phyloP scores from a whole-genome alignment of 352 stramenopile species.

The Phytophthora lateralis region DNA sequence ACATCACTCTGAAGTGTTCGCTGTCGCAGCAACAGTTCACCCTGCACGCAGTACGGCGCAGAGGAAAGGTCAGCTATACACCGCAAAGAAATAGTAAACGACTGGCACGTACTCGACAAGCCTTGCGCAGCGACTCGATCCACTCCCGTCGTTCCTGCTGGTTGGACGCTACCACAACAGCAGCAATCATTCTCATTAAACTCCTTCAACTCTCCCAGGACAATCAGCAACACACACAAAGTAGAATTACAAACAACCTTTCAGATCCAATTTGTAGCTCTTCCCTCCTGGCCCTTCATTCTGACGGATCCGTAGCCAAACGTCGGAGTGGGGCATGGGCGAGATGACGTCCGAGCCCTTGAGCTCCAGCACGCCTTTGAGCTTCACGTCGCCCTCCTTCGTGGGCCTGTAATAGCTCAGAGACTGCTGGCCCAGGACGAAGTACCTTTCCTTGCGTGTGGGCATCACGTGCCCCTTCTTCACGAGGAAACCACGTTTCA shows the following conservation, averaged over 20 bases:
- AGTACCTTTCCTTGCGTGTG: conserved; percentile 62
- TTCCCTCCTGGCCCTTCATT: conserved; percentile 50
- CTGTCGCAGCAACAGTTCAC: conserved; percentile 35
- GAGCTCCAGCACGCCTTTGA: conserved; percentile 55
- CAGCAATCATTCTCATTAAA: conserved; percentile 5
- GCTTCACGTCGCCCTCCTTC: conserved; percentile 29
- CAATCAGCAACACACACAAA: neutral
- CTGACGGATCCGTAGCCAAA: conserved; percentile 73
- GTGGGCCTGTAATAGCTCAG: conserved; percentile 60
- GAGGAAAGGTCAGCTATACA: neutral
- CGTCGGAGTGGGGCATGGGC: conserved; percentile 49
- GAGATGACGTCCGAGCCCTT: conserved; percentile 54
- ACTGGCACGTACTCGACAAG: conserved; percentile 43
- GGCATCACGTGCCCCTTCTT: conserved; percentile 65
- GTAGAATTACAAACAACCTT: conserved; percentile 38
- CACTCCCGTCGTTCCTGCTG: conserved; percentile 58
- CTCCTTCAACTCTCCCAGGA: neutral
- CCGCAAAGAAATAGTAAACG: neutral
- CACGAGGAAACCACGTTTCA: conserved; percentile 51
- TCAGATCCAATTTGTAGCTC: conserved; percentile 71
- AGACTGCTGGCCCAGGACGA: conserved; percentile 45
- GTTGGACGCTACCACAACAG: conserved; percentile 40
- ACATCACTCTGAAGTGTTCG: conserved; percentile 30
- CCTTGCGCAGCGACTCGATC: conserved; percentile 62
- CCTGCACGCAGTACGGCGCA: conserved; percentile 9